Evolutionary conservation across 805 yeast species (phyloP), one percentile per base, ranked within the genome.

Genomic region (Candida manassasensis): DNA sequence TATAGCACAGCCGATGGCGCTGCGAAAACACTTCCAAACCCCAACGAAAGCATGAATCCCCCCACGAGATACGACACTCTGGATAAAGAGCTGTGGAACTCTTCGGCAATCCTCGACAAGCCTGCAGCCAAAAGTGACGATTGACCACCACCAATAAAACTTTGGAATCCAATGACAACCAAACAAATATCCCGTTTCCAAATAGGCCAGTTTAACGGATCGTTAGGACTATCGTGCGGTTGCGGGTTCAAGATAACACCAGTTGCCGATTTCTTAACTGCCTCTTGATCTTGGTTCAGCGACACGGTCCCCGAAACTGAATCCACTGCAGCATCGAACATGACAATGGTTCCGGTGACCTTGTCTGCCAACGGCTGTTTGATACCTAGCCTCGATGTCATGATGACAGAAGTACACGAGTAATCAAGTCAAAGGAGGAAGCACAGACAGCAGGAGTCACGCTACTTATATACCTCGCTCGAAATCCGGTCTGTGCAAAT

Each of bases 171-270:
- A 21, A 77, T 66, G 12, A 69, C 70, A 8, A 65, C 43, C 27
- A 77, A 55, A 6, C 81, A 74, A 31, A 74, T 39, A 41, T 77
- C 83, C 19, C 81, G 59, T 27, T 74, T 61, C 76, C 79, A 73
- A 6, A 66, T 46, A 1, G 83, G 81, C 84, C 84, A 77, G 46
- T 78, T 79, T 27, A 78, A 59, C 2, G 84, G 84, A 43, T 78
- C 84, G 45, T 79, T 77, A 4, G 81, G 79, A 42, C 71, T 61
- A 44, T 77, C 74, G 25, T 73, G 75, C 4, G 84, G 84, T 50
- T 78, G 84, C 0, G 84, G 84, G 36, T 64, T 56, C 22, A 79
- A 55, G 21, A 78, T 66, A 15, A 78, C 55, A 1, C 83, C 83
- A 3, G 53, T 50, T 6, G 59, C 51, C 4, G 74, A 69, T 29